These are phyloP conservation scores for Cercospora sp. DNA, from an alignment of 2,329 filamentous ascomycete genomes.

Conservation along the genomic window DNA sequence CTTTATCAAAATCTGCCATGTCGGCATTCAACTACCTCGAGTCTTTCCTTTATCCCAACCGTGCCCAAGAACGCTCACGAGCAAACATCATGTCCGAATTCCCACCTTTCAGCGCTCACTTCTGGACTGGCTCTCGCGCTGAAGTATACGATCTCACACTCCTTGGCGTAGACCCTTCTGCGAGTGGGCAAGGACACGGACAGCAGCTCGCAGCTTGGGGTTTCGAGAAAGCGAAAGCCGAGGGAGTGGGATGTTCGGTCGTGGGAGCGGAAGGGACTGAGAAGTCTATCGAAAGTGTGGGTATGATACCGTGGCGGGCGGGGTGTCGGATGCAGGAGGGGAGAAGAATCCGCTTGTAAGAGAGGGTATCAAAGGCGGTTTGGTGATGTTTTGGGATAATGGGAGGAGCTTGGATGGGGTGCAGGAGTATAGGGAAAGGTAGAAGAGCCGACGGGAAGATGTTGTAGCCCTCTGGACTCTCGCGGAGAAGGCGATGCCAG, in stretches of 20 bases:
- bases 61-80: conserved; percentile 28
- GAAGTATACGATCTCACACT: conserved; percentile 35
- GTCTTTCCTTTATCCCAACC: conserved; percentile 29
- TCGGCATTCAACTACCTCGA: conserved; percentile 27
- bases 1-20: neutral
- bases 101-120: conserved; percentile 28
- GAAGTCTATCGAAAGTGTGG: conserved; percentile 32
- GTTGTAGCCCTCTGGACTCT: neutral
- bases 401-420: conserved; percentile 26
- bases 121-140: conserved; percentile 30
- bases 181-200: conserved; percentile 31
- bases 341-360: conserved; percentile 23
- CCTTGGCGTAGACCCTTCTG: conserved; percentile 30
- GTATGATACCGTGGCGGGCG: conserved; percentile 29
- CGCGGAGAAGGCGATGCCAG: too few species aligned
- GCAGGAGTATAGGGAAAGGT: conserved; percentile 26
- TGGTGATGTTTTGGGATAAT: conserved; percentile 33
- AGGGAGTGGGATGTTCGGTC: conserved; percentile 54
- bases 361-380: conserved; percentile 25
- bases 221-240: conserved; percentile 37
- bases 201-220: conserved; percentile 34
- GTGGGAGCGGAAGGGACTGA: conserved; percentile 32
- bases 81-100: conserved; percentile 19
- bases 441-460: neutral
- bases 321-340: conserved; percentile 27